These are phyloP conservation scores for Salvia hispanica DNA, from an alignment of 257 asterid species.

Conservation along the genomic window DNA sequence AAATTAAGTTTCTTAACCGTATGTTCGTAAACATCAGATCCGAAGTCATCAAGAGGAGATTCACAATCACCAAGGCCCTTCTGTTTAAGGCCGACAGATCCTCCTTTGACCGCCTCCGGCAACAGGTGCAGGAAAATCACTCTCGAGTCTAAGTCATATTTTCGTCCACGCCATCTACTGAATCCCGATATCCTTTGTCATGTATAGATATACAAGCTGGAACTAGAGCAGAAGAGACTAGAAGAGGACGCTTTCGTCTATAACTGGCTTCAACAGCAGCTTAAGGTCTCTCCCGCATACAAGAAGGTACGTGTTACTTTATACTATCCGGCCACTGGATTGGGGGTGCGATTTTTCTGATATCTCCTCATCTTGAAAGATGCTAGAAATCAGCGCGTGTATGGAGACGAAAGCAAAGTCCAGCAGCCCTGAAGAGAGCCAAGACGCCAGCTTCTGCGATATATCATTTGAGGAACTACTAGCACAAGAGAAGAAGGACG, in stretches of 20 bases:
- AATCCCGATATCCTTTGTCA: conserved; percentile 8
- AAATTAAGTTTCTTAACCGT: conserved; percentile 14
- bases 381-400: conserved; percentile 65
- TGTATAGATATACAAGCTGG: conserved; percentile 67
- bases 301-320: conserved; percentile 50
- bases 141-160: background rate
- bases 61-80: conserved; percentile 72
- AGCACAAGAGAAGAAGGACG: conserved; percentile 80
- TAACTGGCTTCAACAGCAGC: conserved; percentile 86
- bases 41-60: conserved; percentile 63
- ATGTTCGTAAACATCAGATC: conserved; percentile 49
- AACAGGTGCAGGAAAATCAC: conserved; percentile 56
- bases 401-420: conserved; percentile 59
- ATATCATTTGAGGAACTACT: conserved; percentile 83
- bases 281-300: conserved; percentile 78
- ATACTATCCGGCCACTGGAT: background rate
- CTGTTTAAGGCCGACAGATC: conserved; percentile 76
- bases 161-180: conserved; percentile 10
- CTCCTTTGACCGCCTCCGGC: conserved; percentile 65
- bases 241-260: conserved; percentile 82
- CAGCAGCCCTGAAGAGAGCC: conserved; percentile 39
- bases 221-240: conserved; percentile 76
- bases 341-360: background rate
- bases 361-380: conserved; percentile 40
- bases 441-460: conserved; percentile 51